Conservation (phyloP, 2,329 filamentous ascomycete species). For the Hypoxylon sp. region DNA sequence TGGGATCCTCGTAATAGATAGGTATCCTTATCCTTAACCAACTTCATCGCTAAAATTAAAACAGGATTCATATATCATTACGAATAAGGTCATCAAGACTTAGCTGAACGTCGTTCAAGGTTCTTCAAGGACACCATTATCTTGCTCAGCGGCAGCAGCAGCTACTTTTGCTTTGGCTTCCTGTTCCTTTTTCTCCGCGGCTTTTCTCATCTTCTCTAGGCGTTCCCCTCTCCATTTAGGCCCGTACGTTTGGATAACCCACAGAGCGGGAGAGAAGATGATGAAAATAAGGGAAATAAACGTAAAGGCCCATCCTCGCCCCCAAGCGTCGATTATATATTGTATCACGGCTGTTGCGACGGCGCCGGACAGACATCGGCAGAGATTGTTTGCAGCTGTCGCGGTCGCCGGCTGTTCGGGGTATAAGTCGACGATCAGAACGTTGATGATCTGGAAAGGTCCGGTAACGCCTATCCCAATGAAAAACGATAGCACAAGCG, state of each 20-base stretch:
- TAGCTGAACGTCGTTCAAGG: neutral
- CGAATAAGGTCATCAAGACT: neutral
- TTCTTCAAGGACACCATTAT: conserved; percentile 8
- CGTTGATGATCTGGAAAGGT: conserved; percentile 70
- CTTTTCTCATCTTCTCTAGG: conserved; percentile 49
- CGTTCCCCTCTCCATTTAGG: conserved; percentile 62
- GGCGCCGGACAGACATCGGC: conserved; percentile 68
- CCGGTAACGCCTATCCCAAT: conserved; percentile 67
- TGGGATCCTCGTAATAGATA: no score
- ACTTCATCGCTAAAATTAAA: no score
- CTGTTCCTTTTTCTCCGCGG: conserved; percentile 45
- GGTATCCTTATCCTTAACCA: no score
- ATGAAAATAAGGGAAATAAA: conserved; percentile 63
- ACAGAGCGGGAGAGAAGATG: conserved; percentile 58
- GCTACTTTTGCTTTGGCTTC: conserved; percentile 42
- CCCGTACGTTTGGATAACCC: conserved; percentile 58
- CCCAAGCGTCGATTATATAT: conserved; percentile 64
- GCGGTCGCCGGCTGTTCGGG: conserved; percentile 68
- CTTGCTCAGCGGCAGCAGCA: neutral
- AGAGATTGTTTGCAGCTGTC: conserved; percentile 70
- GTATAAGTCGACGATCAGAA: conserved; percentile 70
- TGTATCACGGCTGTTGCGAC: conserved; percentile 67
- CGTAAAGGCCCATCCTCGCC: conserved; percentile 69
- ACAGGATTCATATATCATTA: neutral
- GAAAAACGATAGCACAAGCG: conserved; percentile 64